A percentile compares a stretch with the other conserved stretches of the same genome.
phyloP scores from a whole-genome alignment of 345 rosid species.

The Odontarrhena argentea region DNA sequence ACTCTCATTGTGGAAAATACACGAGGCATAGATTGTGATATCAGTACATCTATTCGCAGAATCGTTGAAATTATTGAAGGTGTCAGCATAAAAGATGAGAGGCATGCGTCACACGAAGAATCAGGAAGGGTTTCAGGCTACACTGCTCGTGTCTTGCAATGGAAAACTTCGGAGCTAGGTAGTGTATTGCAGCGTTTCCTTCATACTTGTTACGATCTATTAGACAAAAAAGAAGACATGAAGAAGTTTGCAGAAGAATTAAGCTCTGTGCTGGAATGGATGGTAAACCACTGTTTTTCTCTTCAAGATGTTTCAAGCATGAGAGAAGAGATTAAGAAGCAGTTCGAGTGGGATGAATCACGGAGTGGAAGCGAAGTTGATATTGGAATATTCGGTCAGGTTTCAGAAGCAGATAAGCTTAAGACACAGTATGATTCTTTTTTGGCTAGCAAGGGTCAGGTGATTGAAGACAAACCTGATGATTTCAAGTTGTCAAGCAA shows the following conservation, averaged over 20 bases:
- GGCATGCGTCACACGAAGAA: slow-evolving; percentile 41
- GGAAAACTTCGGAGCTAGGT: slow-evolving; percentile 79
- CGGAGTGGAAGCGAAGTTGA: slow-evolving; percentile 69
- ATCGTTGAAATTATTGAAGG: slow-evolving; percentile 73
- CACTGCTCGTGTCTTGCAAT: slow-evolving; percentile 75
- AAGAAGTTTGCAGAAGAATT: slow-evolving; percentile 64
- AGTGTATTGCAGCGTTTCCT: slow-evolving; percentile 61
- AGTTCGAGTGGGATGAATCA: slow-evolving; percentile 68
- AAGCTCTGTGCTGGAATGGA: slow-evolving; percentile 72
- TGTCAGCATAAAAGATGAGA: slow-evolving; percentile 55
- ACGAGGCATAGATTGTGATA: slow-evolving; percentile 43
- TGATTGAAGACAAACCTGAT: slow-evolving; percentile 19
- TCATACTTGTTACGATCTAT: slow-evolving; percentile 62
- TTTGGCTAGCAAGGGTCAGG: slow-evolving; percentile 34
- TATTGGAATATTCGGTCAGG: slow-evolving; percentile 43
- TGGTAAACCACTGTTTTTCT: slow-evolving; percentile 83
- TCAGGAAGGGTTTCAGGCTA: slow-evolving; percentile 64
- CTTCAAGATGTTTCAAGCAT: slow-evolving; percentile 93
- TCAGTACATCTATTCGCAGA: slow-evolving; percentile 59
- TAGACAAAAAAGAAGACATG: slow-evolving; percentile 59
- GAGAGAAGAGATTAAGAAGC: slow-evolving; percentile 69
- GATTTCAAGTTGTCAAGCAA: slow-evolving; percentile 37
- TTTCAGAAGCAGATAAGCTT: slow-evolving; percentile 46
- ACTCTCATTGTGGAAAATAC: slow-evolving; percentile 34
- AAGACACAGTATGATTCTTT: slow-evolving; percentile 21